phyloP scores from a whole-genome alignment of 495 filamentous ascomycete genomes.

The Aspergillus panamensis region DNA sequence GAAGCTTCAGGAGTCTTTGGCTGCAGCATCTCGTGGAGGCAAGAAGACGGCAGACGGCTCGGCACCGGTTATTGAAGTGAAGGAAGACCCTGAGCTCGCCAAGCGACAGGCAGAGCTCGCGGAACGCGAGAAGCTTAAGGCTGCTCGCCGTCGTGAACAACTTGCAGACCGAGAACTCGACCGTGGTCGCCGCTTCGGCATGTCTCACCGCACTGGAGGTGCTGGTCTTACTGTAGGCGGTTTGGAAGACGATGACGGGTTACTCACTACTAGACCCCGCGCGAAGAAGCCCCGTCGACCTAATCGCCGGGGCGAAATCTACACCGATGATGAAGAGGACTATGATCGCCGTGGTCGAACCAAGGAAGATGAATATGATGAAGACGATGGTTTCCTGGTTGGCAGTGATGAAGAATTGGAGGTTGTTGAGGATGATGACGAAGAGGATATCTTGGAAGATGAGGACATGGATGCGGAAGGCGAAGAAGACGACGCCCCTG shows the following conservation, averaged over 20 bases:
- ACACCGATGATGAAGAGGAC: conserved; percentile 58
- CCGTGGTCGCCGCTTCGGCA: conserved; percentile 50
- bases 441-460: conserved; percentile 60
- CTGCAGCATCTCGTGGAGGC: conserved; percentile 52
- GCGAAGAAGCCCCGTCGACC: conserved; percentile 42
- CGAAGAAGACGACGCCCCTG: conserved; percentile 44
- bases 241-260: conserved; percentile 64
- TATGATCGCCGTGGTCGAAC: conserved; percentile 58
- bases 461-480: conserved; percentile 56
- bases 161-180: conserved; percentile 62
- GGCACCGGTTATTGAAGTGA: conserved; percentile 55
- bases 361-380: conserved; percentile 78
- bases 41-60: conserved; percentile 59
- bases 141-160: conserved; percentile 64
- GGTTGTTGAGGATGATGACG: conserved; percentile 55
- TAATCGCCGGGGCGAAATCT: conserved; percentile 51
- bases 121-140: conserved; percentile 66
- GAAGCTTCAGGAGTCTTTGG: conserved; percentile 66
- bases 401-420: conserved; percentile 69
- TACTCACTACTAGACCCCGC: conserved; percentile 42
- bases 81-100: conserved; percentile 76
- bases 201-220: conserved; percentile 43
- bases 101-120: conserved; percentile 70
- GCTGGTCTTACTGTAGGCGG: conserved; percentile 68
- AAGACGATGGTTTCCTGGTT: conserved; percentile 75